A percentile compares a stretch with the other conserved stretches of the same genome.
These are phyloP conservation scores for Salix dunnii DNA, from an alignment of 345 rosid genomes.

Conservation along the genomic window DNA sequence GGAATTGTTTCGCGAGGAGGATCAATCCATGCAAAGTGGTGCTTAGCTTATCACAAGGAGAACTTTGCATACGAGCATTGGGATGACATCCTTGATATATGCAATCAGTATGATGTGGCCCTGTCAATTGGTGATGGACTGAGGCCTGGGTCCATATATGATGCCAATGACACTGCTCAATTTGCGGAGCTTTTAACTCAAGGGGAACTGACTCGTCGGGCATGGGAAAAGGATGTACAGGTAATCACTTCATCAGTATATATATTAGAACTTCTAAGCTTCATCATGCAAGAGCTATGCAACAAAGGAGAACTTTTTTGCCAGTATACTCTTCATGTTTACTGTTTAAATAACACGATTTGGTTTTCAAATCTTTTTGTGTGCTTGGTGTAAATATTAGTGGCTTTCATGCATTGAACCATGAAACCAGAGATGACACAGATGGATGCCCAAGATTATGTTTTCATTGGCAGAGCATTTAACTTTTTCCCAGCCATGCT, in stretches of 20 bases:
- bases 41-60: slow-evolving; percentile 90
- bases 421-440: background rate
- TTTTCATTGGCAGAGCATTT: background rate
- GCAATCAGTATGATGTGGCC: slow-evolving; percentile 94
- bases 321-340: background rate
- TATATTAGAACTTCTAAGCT: background rate
- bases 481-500: background rate
- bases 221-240: slow-evolving; percentile 98
- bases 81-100: slow-evolving; percentile 95
- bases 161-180: slow-evolving; percentile 98
- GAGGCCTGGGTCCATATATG: slow-evolving; percentile 96
- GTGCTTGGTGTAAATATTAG: background rate
- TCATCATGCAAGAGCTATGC: background rate
- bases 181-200: slow-evolving; percentile 98
- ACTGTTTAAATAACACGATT: background rate
- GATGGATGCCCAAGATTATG: background rate
- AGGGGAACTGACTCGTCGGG: slow-evolving; percentile 96
- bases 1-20: slow-evolving; percentile 98
- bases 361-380: background rate
- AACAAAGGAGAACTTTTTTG: background rate
- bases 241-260: slow-evolving; percentile 30
- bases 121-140: slow-evolving; percentile 94
- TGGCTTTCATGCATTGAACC: background rate
- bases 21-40: slow-evolving; percentile 98
- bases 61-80: slow-evolving; percentile 97